Base-by-base conservation (phyloP, 768 basidiomycete genomes). In the Gloeostereum incarnatum region DNA sequence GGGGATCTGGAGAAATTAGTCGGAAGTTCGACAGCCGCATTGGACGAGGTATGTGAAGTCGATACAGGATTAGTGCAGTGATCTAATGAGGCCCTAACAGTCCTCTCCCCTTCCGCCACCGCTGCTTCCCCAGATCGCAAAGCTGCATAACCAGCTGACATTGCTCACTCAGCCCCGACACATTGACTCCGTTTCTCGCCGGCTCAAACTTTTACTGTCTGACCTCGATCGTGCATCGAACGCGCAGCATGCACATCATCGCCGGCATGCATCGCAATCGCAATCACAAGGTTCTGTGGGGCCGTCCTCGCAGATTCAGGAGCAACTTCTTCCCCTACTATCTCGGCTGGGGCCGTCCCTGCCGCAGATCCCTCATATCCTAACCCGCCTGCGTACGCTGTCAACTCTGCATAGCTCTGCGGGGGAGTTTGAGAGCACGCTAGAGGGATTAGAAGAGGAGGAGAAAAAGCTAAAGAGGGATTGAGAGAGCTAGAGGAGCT, bases 161-260 rank as follows among this genome's bases (percentile, higher is more conserved):
- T 68, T 97, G 11, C 77, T 99, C 32, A 88, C 94, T 0, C 92
- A 97, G 62, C 94, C 96, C 0, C 79, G 93, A 11, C 92, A 98
- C 53, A 81, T 98, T 35, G 96, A 99, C 58, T 86, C 90, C 8
- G 85, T 97, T 45, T 93, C 93, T 2, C 77, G 94, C 4, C 81
- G 94, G 4, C 73, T 98, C 44, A 99, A 98, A 52, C 65, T 97
- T 6, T 73, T 98, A 13, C 69, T 94, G 10, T 82, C 91, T 1
- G 96, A 99, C 58, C 73, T 99, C 36, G 94, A 98, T 35, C 81
- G 93, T 21, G 73, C 76, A 3, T 77, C 81, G 23, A 68, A 62
- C 9, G 62, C 68, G 11, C 76, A 67, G 53, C 66, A 63, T 38
- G n/a, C n/a, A n/a, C 53, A 55, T 29, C 70, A 62, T 48, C 63